These are phyloP conservation scores for Rubroboletus satanas DNA, from an alignment of 768 basidiomycete species.

Conservation along the genomic window DNA sequence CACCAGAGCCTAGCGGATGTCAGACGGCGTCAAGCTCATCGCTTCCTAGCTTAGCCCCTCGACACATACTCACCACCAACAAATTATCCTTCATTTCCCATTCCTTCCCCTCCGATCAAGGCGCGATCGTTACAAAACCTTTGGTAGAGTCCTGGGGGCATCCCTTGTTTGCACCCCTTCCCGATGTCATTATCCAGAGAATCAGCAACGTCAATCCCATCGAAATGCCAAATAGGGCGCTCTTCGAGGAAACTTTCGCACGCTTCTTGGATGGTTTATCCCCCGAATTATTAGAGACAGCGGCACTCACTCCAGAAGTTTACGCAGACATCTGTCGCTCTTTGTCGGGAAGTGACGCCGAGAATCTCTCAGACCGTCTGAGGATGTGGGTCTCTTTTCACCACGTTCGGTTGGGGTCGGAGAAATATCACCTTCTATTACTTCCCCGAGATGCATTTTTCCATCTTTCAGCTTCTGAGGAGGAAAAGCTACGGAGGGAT, in stretches of 20 bases:
- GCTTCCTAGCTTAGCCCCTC: constrained; percentile 23
- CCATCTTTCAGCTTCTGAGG: constrained; percentile 44
- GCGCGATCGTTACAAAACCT: constrained; percentile 37
- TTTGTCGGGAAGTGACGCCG: constrained; percentile 36
- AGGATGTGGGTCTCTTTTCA: constrained; percentile 57
- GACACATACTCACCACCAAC: constrained; percentile 20
- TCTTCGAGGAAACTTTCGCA: constrained; percentile 48
- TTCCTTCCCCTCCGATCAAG: constrained; percentile 37
- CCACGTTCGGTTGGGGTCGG: constrained; percentile 58
- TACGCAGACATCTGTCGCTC: constrained; percentile 52
- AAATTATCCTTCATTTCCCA: constrained; percentile 45
- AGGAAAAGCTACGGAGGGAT: constrained; percentile 46
- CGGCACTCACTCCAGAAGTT: constrained; percentile 49
- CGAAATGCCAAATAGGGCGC: constrained; percentile 56
- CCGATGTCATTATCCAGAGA: constrained; percentile 50
- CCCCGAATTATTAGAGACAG: constrained; percentile 56
- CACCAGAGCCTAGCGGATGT: constrained; percentile 26
- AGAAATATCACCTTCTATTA: constrained; percentile 53
- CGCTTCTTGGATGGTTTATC: constrained; percentile 50
- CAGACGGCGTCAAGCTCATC: constrained; percentile 16
- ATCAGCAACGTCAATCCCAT: constrained; percentile 50
- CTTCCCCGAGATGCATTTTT: constrained; percentile 60
- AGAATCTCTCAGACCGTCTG: constrained; percentile 38
- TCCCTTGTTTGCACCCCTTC: constrained; percentile 57
- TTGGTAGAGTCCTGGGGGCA: constrained; percentile 58